Percentiles rank a stretch among this genome's conserved stretches.
phyloP scores from a whole-genome alignment of 768 basidiomycete genomes.

The Leccinum fibrillosum region DNA sequence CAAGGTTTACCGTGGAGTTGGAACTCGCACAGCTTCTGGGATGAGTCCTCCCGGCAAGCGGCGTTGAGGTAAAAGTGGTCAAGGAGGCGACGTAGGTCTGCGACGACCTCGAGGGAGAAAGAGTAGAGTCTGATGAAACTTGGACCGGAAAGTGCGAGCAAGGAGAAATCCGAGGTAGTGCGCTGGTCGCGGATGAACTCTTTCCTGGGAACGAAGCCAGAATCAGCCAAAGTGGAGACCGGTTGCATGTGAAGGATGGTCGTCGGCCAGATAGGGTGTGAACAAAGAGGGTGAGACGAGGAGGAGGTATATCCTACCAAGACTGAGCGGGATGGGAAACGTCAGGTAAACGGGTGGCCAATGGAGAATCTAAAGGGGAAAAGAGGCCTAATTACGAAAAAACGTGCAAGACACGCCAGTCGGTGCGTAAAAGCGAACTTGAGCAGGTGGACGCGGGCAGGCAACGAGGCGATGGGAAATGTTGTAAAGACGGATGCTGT shows the following conservation, averaged over 20 bases:
- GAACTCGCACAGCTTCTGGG: conserved; percentile 64
- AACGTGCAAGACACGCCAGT: conserved; percentile 33
- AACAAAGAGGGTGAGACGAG: conserved; percentile 18
- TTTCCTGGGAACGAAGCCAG: conserved; percentile 62
- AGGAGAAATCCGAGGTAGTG: conserved; percentile 56
- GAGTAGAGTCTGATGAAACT: conserved; percentile 68
- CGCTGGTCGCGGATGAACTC: conserved; percentile 67
- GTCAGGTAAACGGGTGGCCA: conserved; percentile 38
- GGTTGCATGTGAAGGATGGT: conserved; percentile 30
- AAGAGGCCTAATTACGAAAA: conserved; percentile 25
- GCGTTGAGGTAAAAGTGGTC: conserved; percentile 43
- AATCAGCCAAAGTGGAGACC: conserved; percentile 35
- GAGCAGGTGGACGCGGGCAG: conserved; percentile 10
- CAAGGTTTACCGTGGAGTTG: conserved; percentile 68
- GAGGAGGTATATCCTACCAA: conserved; percentile 25
- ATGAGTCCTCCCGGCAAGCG: conserved; percentile 50
- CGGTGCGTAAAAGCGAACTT: conserved; percentile 14
- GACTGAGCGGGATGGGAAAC: conserved; percentile 32
- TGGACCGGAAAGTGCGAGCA: conserved; percentile 65
- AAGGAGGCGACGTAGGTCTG: conserved; percentile 54
- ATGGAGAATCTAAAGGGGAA: conserved; percentile 28
- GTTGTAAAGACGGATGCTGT: conserved; percentile 1
- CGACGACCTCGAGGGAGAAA: conserved; percentile 54
- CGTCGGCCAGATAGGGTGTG: conserved; percentile 22
- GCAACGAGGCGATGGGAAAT: conserved; percentile 2